Percentiles rank a stretch among this genome's conserved stretches.
Conservation (phyloP, 2,329 filamentous ascomycete species). For the Colletotrichum siamense region DNA sequence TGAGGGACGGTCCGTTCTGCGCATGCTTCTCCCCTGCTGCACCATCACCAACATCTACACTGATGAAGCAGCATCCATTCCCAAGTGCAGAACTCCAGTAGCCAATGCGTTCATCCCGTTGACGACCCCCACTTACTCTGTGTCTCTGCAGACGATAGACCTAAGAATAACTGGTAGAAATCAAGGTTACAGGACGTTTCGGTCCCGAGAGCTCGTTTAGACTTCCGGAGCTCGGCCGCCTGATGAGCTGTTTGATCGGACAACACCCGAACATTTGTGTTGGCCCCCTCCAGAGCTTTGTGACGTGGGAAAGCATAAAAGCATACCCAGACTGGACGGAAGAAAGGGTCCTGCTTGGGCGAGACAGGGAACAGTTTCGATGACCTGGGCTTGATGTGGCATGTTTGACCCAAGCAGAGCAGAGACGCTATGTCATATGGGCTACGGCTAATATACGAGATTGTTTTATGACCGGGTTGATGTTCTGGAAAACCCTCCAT, state of each 20-base stretch:
- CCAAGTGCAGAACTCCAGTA: background rate
- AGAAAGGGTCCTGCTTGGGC: background rate
- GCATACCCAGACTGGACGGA: background rate
- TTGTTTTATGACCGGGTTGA: fast-evolving
- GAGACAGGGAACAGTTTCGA: background rate
- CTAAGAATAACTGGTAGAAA: background rate
- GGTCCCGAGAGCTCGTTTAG: background rate
- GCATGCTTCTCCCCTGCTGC: background rate
- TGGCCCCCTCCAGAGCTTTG: background rate
- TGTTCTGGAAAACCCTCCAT: too few relatives aligned
- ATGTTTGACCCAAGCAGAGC: background rate
- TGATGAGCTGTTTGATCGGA: background rate
- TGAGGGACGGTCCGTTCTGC: background rate
- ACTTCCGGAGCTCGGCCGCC: background rate
- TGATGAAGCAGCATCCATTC: background rate
- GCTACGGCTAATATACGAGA: fast-evolving
- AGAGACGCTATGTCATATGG: fast-evolving
- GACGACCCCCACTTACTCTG: background rate
- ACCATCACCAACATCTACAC: background rate
- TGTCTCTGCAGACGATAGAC: background rate
- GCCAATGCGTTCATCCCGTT: background rate
- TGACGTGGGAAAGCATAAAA: background rate
- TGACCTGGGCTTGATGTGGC: background rate
- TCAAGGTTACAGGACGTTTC: background rate
- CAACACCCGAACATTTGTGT: background rate